A percentile compares a stretch with the other conserved stretches of the same genome.
Conservation (phyloP, 139 green algal genomes). For the Yamagishiella unicocca region DNA sequence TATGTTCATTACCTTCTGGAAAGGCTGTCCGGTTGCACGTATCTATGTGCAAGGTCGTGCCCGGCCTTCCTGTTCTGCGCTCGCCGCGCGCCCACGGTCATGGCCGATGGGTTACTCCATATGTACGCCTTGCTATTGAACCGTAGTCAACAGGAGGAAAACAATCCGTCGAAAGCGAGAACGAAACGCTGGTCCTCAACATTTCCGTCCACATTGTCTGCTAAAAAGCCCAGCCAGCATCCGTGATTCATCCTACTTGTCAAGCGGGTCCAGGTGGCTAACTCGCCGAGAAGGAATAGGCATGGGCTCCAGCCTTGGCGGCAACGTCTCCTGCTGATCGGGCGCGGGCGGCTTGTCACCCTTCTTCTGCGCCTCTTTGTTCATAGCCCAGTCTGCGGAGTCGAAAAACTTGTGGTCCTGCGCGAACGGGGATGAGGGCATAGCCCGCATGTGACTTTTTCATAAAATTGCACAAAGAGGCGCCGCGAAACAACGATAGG, state of each 20-base stretch:
- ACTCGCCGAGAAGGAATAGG: conserved; percentile 57
- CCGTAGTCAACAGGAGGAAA: too few species aligned
- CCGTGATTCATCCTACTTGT: conserved; percentile 23
- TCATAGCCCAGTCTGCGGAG: conserved; percentile 85
- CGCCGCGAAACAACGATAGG: too few species aligned
- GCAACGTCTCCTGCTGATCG: conserved; percentile 60
- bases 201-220: neutral
- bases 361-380: conserved; percentile 71
- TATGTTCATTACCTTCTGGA: neutral
- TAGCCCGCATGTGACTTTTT: too few species aligned
- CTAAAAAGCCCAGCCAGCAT: neutral
- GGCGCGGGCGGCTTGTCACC: conserved; percentile 37
- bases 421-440: too few species aligned
- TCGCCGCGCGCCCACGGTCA: neutral
- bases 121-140: neutral
- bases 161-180: too few species aligned
- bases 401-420: conserved; percentile 87
- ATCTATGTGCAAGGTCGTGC: conserved; percentile 12
- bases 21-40: neutral
- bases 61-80: neutral
- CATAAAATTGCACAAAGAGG: too few species aligned
- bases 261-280: conserved; percentile 68
- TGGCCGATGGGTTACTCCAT: neutral
- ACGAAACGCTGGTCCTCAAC: too few species aligned
- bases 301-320: conserved; percentile 78